phyloP scores from a whole-genome alignment of 2,329 filamentous ascomycete species.

The Metarhizium anisopliae region DNA sequence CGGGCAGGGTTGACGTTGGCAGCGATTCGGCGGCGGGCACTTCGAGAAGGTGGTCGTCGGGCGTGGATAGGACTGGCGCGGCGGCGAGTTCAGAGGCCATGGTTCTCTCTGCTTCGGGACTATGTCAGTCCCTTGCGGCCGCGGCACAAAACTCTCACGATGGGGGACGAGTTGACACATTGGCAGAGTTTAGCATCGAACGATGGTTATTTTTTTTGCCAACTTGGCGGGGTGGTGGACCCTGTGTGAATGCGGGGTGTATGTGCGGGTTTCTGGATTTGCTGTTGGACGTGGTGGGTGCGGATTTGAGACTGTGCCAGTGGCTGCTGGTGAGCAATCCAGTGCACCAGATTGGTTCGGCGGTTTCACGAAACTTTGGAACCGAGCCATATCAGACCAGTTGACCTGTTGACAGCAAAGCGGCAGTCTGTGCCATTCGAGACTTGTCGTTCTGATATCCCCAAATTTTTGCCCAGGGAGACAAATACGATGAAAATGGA shows the following conservation, averaged over 20 bases:
- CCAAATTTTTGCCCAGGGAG: too few species aligned
- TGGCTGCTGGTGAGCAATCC: neutral
- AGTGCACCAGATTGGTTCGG: neutral
- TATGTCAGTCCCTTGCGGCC: neutral
- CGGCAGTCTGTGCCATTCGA: too few species aligned
- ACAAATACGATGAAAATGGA: too few species aligned
- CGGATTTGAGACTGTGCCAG: neutral
- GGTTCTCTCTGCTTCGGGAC: neutral
- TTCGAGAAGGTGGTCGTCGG: constrained; percentile 50
- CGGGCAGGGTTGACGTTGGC: constrained; percentile 28
- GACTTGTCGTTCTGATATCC: too few species aligned
- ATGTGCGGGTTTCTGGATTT: constrained; percentile 10
- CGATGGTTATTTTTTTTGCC: constrained; percentile 4
- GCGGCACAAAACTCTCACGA: neutral
- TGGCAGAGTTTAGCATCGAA: too few species aligned
- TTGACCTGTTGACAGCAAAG: too few species aligned
- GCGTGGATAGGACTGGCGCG: constrained; percentile 54
- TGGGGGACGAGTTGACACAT: too few species aligned
- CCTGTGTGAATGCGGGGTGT: constrained; percentile 22
- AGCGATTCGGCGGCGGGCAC: constrained; percentile 32
- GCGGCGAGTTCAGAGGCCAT: constrained; percentile 42
- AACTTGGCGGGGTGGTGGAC: constrained; percentile 5
- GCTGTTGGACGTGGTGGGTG: neutral
- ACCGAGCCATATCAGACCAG: too few species aligned
- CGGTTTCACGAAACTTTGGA: neutral